These are phyloP conservation scores for Phytophthora nicotianae DNA, from an alignment of 352 stramenopile species.

Conservation along the genomic window DNA sequence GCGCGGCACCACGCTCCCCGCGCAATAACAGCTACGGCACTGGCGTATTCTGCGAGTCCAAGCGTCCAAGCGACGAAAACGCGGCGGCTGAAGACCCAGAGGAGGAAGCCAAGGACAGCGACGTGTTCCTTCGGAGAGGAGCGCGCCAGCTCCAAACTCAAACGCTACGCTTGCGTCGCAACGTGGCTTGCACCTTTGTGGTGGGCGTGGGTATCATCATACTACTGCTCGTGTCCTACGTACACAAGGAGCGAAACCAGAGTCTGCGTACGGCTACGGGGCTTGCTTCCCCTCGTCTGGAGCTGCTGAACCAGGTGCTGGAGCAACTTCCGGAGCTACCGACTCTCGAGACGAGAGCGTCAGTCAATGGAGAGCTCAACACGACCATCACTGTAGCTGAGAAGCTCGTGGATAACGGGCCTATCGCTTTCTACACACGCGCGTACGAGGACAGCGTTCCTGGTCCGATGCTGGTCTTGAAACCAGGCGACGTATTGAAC, in stretches of 20 bases:
- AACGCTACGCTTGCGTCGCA: conserved; percentile 18
- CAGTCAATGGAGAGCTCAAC: conserved; percentile 62
- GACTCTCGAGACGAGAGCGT: conserved; percentile 41
- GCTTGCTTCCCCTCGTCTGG: neutral
- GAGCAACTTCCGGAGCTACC: conserved; percentile 43
- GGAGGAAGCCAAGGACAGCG: conserved; percentile 30
- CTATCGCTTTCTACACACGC: conserved; percentile 76
- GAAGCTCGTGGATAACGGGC: conserved; percentile 51
- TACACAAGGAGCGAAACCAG: conserved; percentile 18
- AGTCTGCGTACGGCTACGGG: conserved; percentile 2
- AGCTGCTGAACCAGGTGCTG: conserved; percentile 32
- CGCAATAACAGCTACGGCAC: conserved; percentile 27
- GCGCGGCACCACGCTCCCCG: conserved; percentile 9
- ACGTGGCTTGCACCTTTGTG: conserved; percentile 19
- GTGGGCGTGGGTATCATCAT: conserved; percentile 18
- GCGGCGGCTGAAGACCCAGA: neutral
- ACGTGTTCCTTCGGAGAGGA: conserved; percentile 28
- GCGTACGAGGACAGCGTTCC: conserved; percentile 66
- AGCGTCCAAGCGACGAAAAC: conserved; percentile 14
- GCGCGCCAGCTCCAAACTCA: conserved; percentile 25
- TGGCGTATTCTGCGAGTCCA: conserved; percentile 31
- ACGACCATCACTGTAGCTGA: conserved; percentile 56
- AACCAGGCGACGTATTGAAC: conserved; percentile 65
- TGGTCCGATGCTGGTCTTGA: conserved; percentile 62
- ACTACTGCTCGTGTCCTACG: conserved; percentile 28